A percentile compares a stretch with the other conserved stretches of the same genome.
Evolutionary conservation across 2,329 filamentous ascomycete genomes (phyloP).

Genomic region (Botrytis galanthina): DNA sequence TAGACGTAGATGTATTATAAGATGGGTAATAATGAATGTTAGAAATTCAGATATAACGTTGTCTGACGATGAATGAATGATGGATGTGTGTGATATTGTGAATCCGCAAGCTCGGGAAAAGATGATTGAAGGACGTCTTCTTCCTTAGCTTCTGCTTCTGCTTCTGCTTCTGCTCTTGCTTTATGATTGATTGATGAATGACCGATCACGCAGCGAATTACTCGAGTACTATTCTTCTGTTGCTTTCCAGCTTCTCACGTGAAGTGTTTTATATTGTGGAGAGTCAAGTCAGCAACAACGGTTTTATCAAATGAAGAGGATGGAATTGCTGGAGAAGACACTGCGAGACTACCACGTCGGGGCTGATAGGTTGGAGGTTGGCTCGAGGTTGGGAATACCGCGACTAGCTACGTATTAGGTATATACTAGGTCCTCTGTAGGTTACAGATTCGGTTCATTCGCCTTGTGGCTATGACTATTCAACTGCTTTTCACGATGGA

Average conservation of each 20-base stretch:
- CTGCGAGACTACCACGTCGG: not conserved
- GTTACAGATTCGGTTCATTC: not conserved
- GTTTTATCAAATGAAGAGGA: not conserved
- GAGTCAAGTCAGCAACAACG: conserved; percentile 7
- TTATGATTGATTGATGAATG: not conserved
- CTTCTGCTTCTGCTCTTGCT: not conserved
- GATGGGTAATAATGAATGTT: not conserved
- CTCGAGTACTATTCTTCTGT: not conserved
- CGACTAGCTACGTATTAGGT: not conserved
- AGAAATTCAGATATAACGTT: not conserved
- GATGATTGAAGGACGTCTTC: not conserved
- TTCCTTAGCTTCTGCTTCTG: not conserved
- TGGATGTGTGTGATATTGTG: not conserved
- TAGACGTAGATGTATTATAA: not conserved
- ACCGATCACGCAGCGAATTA: not conserved
- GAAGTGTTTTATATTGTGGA: not conserved
- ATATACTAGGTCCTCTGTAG: not conserved
- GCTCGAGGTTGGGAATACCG: not conserved
- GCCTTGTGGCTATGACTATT: not conserved
- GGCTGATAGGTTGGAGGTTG: not conserved
- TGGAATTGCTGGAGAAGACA: not conserved
- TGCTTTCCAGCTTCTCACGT: conserved; percentile 6
- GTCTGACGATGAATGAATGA: not conserved
- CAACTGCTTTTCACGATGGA: not conserved
- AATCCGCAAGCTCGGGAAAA: not conserved